Conservation (phyloP, 371 early-diverging fungal genomes). For the Mucor lusitanicus region DNA sequence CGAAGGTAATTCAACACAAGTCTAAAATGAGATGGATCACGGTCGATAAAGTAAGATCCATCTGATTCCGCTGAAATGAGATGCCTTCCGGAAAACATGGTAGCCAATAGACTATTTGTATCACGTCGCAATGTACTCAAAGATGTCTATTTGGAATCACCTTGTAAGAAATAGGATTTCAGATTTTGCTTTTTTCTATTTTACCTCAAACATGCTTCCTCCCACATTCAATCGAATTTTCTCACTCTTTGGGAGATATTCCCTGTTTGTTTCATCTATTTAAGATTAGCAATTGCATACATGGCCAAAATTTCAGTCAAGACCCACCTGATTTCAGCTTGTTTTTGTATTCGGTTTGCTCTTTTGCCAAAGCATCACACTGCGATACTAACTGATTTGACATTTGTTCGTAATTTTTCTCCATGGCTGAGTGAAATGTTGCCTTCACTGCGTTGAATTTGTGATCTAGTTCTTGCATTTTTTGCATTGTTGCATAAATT, state of each 20-base stretch:
- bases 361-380: slow-evolving; percentile 20
- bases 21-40: slow-evolving; percentile 40
- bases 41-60: slow-evolving; percentile 47
- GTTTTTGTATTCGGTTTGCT: background rate
- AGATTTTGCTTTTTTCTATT: background rate
- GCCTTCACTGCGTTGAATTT: slow-evolving; percentile 26
- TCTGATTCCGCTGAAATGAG: slow-evolving; percentile 31
- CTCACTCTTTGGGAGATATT: slow-evolving; percentile 20
- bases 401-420: slow-evolving; percentile 29
- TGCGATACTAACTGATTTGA: slow-evolving; percentile 24
- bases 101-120: slow-evolving; percentile 37
- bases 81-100: slow-evolving; percentile 50
- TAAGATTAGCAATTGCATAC: background rate
- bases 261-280: background rate
- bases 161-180: background rate
- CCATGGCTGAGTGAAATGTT: slow-evolving; percentile 24
- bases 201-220: slow-evolving; percentile 40
- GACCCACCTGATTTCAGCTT: background rate
- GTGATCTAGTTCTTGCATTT: slow-evolving; percentile 28
- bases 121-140: slow-evolving; percentile 39
- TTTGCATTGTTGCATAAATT: slow-evolving; percentile 27
- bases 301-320: background rate
- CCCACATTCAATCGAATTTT: slow-evolving; percentile 44
- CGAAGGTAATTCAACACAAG: slow-evolving; percentile 39
- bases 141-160: slow-evolving; percentile 26